Evolutionary conservation across 345 rosid species (phyloP), one percentile per base, ranked within the genome.

Genomic region (Raphanus raphanistrum): DNA sequence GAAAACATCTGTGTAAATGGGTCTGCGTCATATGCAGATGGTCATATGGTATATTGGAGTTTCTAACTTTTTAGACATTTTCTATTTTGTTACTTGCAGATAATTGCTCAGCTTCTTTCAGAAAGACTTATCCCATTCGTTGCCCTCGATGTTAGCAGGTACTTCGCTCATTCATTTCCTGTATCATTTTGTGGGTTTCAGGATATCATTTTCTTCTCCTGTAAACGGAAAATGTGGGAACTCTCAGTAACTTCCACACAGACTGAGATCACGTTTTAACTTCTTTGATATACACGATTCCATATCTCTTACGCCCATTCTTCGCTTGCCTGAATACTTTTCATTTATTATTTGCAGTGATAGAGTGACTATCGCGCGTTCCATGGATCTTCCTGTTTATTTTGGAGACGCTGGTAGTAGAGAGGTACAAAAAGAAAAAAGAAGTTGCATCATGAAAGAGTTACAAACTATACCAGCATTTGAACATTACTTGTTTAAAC

Each of bases 361-460:
- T 78, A 89, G 99, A 85, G 99, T 94, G 81, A 86, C 98, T 25
- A 52, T 91, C 33, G 99, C 96, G 27, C 97, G 99, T 75, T 89
- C 99, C 72, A 78, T 94, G 84, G 99, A 90, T 79, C 95, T 94
- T 75, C 99, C 99, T 63, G 99, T 94, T 70, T 94, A 85, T 82
- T 94, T 94, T 68, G 99, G 99, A 82, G 99, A 94, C 62, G 98
- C 97, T 60, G 99, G 99, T 69, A 94, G 99, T 80, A 87, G 90
- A 83, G 99, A 94, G 98, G 98, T 94, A 89, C 80, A 7, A 64
- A 60, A 60, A 12, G 33, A 54, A 32, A 32, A 57, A 16, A 43
- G 0, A 4, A 48, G 55, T 48, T 48, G 55, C 55, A 48, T n/a
- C 29, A 64, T 0, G 3, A 57, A 13, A 58, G 41, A 64, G 0